phyloP scores from a whole-genome alignment of 331 rosid genomes.

The Saraca asoca region DNA sequence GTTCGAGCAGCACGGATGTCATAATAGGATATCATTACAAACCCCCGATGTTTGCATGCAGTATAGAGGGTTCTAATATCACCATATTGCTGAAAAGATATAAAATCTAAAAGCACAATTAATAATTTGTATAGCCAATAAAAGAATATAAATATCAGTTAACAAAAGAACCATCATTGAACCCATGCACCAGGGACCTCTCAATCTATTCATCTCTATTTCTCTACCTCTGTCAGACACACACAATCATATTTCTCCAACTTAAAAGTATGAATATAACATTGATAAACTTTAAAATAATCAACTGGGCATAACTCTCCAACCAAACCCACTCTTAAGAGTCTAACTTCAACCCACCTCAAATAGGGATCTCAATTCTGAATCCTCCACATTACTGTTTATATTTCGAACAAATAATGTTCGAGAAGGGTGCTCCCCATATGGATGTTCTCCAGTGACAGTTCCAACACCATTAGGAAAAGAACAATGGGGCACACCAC shows the following conservation, averaged over 20 bases:
- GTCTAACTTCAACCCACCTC: constrained; percentile 59
- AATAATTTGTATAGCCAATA: constrained; percentile 16
- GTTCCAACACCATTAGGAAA: constrained; percentile 69
- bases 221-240: too few species aligned
- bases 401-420: constrained; percentile 90
- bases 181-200: too few species aligned
- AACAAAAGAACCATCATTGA: too few species aligned
- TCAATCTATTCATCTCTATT: too few species aligned
- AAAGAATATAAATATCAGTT: neutral
- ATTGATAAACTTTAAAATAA: too few species aligned
- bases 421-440: constrained; percentile 95
- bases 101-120: constrained; percentile 8
- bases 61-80: constrained; percentile 82
- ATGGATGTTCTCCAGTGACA: constrained; percentile 96
- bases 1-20: constrained; percentile 92
- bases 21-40: constrained; percentile 90
- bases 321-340: constrained; percentile 9
- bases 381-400: constrained; percentile 86
- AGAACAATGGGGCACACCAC: constrained; percentile 55
- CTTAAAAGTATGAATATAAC: too few species aligned
- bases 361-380: constrained; percentile 71
- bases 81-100: constrained; percentile 70
- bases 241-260: too few species aligned
- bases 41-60: constrained; percentile 84
- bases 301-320: too few species aligned